Conservation (phyloP, 768 basidiomycete species). For the Russula earlei region DNA sequence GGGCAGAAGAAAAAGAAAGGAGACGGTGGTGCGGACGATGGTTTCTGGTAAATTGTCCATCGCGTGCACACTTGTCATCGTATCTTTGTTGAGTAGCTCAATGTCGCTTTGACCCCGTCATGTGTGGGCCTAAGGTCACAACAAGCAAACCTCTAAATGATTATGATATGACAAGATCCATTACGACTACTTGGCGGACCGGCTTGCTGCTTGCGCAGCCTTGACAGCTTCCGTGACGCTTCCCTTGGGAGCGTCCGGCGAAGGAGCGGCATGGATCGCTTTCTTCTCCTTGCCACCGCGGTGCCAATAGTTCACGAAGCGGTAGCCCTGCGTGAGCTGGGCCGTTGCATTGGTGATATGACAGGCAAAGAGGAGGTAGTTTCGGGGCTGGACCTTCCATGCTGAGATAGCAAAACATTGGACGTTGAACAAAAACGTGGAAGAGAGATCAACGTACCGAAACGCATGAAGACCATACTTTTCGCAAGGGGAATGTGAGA, state of each 20-base stretch:
- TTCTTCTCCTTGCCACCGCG: slow-evolving; percentile 78
- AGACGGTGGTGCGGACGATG: slow-evolving; percentile 59
- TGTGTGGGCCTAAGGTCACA: too few species aligned
- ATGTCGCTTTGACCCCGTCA: too few species aligned
- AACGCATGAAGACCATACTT: slow-evolving; percentile 86
- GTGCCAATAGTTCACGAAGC: slow-evolving; percentile 89
- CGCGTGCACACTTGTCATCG: not conserved
- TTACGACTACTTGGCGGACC: slow-evolving; percentile 10
- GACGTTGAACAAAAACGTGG: not conserved
- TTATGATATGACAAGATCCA: slow-evolving; percentile 13
- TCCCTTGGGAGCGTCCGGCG: slow-evolving; percentile 25
- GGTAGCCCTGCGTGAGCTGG: slow-evolving; percentile 71
- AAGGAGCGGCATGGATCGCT: slow-evolving; percentile 1
- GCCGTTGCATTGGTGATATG: slow-evolving; percentile 87
- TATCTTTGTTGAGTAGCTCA: not conserved
- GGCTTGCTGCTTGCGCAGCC: slow-evolving; percentile 26
- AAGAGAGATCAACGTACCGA: slow-evolving; percentile 41
- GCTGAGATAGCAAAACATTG: slow-evolving; percentile 40
- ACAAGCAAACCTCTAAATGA: slow-evolving; percentile 6
- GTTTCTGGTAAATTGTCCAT: slow-evolving; percentile 52
- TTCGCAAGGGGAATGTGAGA: not conserved
- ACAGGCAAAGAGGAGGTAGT: slow-evolving; percentile 91
- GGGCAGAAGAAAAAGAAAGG: slow-evolving; percentile 59
- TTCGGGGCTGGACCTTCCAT: slow-evolving; percentile 92
- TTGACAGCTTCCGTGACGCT: slow-evolving; percentile 44